phyloP scores from a whole-genome alignment of 805 yeast genomes.

The Candida cerambycidarum region DNA sequence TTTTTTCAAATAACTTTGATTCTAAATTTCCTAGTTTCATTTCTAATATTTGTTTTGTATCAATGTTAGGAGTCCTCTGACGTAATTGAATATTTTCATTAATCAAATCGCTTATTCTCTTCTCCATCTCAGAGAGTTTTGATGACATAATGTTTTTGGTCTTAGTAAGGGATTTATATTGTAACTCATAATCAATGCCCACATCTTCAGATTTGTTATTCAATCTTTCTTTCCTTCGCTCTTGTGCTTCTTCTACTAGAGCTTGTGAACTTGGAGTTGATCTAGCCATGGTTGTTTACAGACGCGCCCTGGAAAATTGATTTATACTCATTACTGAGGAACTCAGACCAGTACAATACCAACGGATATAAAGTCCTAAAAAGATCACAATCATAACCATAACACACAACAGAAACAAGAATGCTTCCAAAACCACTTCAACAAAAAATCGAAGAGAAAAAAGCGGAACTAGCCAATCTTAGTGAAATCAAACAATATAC shows the following conservation, averaged over 20 bases:
- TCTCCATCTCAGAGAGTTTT: constrained; percentile 54
- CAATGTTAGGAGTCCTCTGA: constrained; percentile 30
- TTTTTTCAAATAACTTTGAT: constrained; percentile 36
- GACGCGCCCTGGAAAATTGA: constrained; percentile 3
- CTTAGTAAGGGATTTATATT: constrained; percentile 58
- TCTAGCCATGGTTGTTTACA: constrained; percentile 20
- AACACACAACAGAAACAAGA: not conserved
- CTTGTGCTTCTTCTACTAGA: constrained; percentile 15
- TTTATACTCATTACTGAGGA: too few species aligned
- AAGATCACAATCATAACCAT: constrained; percentile 7
- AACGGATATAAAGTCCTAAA: constrained; percentile 14
- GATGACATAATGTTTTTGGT: constrained; percentile 54
- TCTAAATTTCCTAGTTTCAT: constrained; percentile 42
- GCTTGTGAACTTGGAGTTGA: constrained; percentile 19
- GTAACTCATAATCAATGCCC: constrained; percentile 1
- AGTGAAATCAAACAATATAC: constrained; percentile 50
- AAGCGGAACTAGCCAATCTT: constrained; percentile 50
- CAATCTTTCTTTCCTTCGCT: constrained; percentile 5
- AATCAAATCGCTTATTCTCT: constrained; percentile 46
- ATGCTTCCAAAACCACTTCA: constrained; percentile 11
- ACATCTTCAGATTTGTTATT: not conserved
- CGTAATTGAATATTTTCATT: constrained; percentile 49
- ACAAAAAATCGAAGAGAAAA: constrained; percentile 44
- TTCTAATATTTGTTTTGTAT: constrained; percentile 33
- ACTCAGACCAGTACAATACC: too few species aligned